phyloP scores from a whole-genome alignment of 2,329 filamentous ascomycete species.

The Alternaria metachromatica region DNA sequence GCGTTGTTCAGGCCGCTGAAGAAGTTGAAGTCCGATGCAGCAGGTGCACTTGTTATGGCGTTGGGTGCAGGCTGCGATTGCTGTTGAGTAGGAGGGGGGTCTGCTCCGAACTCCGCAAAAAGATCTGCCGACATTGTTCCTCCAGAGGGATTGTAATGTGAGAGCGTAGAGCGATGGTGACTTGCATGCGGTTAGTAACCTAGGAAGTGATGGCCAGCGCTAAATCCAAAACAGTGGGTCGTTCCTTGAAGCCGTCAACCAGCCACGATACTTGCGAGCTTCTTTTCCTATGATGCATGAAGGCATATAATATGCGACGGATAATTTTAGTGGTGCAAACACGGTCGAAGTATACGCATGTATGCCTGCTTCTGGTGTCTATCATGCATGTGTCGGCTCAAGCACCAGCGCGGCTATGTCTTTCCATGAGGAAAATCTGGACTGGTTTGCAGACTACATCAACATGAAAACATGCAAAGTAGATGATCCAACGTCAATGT shows the following conservation, averaged over 20 bases:
- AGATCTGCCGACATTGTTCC: conserved; percentile 45
- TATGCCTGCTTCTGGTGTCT: too few relatives aligned
- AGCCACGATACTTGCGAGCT: neutral
- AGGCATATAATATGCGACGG: neutral
- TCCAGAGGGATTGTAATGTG: conserved; percentile 1
- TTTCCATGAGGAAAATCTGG: neutral
- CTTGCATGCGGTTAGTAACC: conserved; percentile 12
- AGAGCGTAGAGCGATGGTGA: conserved; percentile 14
- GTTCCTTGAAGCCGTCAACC: neutral
- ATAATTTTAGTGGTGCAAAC: too few relatives aligned
- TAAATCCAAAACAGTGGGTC: conserved; percentile 21
- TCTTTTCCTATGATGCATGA: neutral
- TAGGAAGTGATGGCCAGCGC: conserved; percentile 19
- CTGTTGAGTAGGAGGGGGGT: conserved; percentile 21
- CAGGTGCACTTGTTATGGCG: conserved; percentile 7
- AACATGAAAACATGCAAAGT: neutral
- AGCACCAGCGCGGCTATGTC: neutral
- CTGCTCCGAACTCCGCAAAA: conserved; percentile 43
- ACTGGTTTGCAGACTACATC: neutral
- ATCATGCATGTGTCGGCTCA: neutral
- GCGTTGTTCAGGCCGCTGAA: conserved; percentile 41
- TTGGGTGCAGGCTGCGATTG: conserved; percentile 9
- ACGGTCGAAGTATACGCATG: too few relatives aligned
- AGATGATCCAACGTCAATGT: neutral
- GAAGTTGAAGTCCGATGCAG: conserved; percentile 39